These are phyloP conservation scores for Termitomyces bulborhizus DNA, from an alignment of 768 basidiomycete species.

Conservation along the genomic window DNA sequence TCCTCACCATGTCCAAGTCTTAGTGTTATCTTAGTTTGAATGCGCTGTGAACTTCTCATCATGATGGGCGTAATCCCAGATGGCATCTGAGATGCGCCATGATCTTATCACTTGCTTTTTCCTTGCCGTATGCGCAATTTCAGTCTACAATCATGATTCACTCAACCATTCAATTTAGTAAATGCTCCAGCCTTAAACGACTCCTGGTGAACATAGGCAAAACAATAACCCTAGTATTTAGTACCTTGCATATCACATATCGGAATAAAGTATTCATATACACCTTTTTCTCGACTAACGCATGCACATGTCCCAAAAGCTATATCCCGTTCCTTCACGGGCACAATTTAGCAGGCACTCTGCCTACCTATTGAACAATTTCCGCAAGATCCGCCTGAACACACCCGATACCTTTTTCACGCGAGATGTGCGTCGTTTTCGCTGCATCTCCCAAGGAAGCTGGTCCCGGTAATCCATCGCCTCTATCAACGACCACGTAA, in stretches of 20 bases:
- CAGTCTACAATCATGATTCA: neutral
- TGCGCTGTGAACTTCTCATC: neutral
- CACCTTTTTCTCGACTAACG: neutral
- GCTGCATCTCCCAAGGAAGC: neutral
- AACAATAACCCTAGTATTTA: neutral
- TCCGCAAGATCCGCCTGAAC: constrained; percentile 6
- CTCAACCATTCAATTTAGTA: neutral
- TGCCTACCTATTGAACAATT: constrained; percentile 3
- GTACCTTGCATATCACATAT: neutral
- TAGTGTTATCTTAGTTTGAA: neutral
- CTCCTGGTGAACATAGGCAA: neutral
- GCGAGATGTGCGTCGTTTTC: neutral
- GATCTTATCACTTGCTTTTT: neutral
- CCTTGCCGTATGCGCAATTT: neutral
- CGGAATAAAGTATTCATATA: neutral
- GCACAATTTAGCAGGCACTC: neutral
- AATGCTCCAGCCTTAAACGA: neutral
- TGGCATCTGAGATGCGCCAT: neutral
- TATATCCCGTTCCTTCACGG: neutral
- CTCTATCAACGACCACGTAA: constrained; percentile 22
- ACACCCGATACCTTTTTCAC: neutral
- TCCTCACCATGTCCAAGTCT: neutral
- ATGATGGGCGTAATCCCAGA: neutral
- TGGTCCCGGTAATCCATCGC: constrained; percentile 23
- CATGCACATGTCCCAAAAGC: neutral